Conservation (phyloP, 306 rosid species). For the Malus asiatica region DNA sequence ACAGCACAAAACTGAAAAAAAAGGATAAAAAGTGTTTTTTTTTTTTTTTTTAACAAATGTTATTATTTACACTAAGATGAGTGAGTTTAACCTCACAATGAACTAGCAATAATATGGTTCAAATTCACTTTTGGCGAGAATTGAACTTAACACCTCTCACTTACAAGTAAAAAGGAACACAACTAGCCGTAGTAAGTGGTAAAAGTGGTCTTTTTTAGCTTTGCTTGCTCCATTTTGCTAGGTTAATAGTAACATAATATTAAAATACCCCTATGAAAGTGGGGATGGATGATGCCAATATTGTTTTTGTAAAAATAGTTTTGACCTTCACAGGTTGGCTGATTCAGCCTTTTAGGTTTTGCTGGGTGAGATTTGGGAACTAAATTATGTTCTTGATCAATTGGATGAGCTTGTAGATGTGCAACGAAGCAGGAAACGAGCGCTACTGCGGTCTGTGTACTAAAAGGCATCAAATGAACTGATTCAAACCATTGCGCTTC, state of each 20-base stretch:
- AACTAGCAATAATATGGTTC: fast-evolving
- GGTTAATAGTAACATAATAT: background rate
- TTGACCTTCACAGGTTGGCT: slow-evolving; percentile 41
- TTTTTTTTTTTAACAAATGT: no score
- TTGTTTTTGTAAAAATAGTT: background rate
- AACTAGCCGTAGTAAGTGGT: no score
- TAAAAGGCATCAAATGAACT: no score
- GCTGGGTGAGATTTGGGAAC: background rate
- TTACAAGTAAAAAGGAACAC: no score
- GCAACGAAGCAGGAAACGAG: background rate
- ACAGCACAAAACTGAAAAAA: background rate
- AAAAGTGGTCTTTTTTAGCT: slow-evolving; percentile 14
- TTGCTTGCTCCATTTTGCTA: slow-evolving; percentile 26
- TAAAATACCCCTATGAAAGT: slow-evolving; percentile 12
- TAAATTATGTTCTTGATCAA: background rate
- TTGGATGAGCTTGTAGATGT: background rate
- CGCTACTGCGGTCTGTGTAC: no score
- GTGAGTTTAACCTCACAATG: no score
- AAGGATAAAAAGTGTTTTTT: background rate
- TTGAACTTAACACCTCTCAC: no score
- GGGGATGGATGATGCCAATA: background rate
- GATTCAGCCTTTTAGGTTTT: background rate
- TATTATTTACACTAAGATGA: no score
- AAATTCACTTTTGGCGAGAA: fast-evolving
- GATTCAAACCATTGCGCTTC: background rate